Percentiles rank a stretch among this genome's conserved stretches.
Conservation (phyloP, 2,329 filamentous ascomycete species). For the Hymenoscyphus occultus region DNA sequence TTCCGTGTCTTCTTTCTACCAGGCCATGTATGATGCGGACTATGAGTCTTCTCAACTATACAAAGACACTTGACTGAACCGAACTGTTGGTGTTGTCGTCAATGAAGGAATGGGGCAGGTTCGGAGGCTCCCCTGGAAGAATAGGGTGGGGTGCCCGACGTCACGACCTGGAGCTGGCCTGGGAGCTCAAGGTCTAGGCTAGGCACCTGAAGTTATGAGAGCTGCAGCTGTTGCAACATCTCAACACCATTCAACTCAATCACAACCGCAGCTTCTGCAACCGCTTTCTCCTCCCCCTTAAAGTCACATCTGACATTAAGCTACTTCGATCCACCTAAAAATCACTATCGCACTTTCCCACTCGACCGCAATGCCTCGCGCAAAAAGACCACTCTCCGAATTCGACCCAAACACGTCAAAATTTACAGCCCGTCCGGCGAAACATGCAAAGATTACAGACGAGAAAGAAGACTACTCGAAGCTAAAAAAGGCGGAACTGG, state of each 20-base stretch:
- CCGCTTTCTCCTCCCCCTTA: not conserved
- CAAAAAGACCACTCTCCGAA: slow-evolving; percentile 19
- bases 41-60: too few species aligned
- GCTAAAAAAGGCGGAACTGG: not conserved
- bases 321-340: not conserved
- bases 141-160: too few species aligned
- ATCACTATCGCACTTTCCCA: not conserved
- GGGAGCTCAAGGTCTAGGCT: too few species aligned
- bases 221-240: not conserved
- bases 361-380: slow-evolving; percentile 16
- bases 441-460: slow-evolving; percentile 20
- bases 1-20: too few species aligned
- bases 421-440: slow-evolving; percentile 5
- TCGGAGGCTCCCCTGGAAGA: too few species aligned
- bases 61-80: too few species aligned
- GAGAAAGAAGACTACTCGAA: slow-evolving; percentile 17
- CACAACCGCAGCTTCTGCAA: slow-evolving; percentile 38
- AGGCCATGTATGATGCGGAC: too few species aligned
- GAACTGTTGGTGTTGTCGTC: too few species aligned
- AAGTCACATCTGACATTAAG: not conserved
- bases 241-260: not conserved
- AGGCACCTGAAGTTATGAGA: not conserved
- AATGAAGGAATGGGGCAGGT: too few species aligned
- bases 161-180: too few species aligned
- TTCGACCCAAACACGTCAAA: slow-evolving; percentile 17